Percentiles rank a stretch among this genome's conserved stretches.
These are phyloP conservation scores for Aquanectria penicillioides DNA, from an alignment of 2,329 filamentous ascomycete species.

Conservation along the genomic window DNA sequence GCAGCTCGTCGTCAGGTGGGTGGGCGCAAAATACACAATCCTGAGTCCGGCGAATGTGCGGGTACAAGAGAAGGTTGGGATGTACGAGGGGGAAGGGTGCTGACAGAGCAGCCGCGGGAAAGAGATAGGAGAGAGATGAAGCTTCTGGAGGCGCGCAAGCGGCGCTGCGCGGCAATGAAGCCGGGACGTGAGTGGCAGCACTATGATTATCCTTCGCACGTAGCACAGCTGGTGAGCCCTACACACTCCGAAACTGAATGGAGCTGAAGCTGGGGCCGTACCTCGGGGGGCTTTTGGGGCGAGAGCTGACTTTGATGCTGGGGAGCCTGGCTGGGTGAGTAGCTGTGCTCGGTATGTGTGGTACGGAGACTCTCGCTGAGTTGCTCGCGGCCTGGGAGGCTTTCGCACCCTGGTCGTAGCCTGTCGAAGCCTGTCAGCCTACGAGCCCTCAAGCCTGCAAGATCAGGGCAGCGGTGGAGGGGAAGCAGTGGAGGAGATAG, in stretches of 20 bases:
- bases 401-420: slow-evolving; percentile 11
- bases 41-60: slow-evolving; percentile 15
- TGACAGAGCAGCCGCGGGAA: not conserved
- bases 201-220: not conserved
- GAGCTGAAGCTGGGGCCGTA: not conserved
- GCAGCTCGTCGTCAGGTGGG: slow-evolving; percentile 2
- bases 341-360: not conserved
- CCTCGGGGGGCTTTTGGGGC: not conserved
- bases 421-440: slow-evolving; percentile 10
- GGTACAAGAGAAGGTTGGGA: slow-evolving; percentile 7
- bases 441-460: slow-evolving; percentile 10
- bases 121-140: not conserved
- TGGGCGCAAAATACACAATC: slow-evolving; percentile 17
- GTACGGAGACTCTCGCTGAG: too few relatives aligned
- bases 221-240: not conserved
- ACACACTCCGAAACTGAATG: not conserved
- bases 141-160: not conserved
- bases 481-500: not conserved
- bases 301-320: slow-evolving; percentile 4
- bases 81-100: not conserved
- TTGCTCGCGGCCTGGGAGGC: too few relatives aligned
- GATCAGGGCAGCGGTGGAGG: slow-evolving; percentile 9
- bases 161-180: slow-evolving; percentile 1
- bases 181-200: not conserved
- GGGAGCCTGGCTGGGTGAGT: not conserved